Conservation (phyloP, 1,284 basidiomycete genomes). For the Pseudozyma flocculosa region DNA sequence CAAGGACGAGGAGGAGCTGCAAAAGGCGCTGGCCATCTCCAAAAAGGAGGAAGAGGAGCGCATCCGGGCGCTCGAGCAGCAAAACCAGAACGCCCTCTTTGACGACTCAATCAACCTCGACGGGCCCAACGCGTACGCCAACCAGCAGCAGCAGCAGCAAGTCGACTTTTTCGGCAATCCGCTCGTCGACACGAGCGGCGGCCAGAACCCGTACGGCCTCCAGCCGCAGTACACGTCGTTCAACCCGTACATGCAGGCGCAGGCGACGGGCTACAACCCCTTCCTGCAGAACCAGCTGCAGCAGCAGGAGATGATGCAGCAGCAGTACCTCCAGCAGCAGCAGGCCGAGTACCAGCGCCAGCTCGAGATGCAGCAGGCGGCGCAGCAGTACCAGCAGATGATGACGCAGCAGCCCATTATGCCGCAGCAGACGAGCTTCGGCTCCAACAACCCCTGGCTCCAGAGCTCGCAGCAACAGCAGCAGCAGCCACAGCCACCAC, state of each 20-base stretch:
- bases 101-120: constrained; percentile 65
- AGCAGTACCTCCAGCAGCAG: constrained; percentile 52
- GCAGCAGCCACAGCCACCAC: constrained; percentile 14
- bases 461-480: constrained; percentile 32
- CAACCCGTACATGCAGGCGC: constrained; percentile 63
- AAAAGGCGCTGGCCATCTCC: constrained; percentile 75
- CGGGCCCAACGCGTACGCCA: constrained; percentile 44
- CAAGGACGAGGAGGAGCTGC: constrained; percentile 70
- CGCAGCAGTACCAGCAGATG: constrained; percentile 58
- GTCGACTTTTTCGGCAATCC: constrained; percentile 51
- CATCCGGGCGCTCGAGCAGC: constrained; percentile 65
- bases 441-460: constrained; percentile 85
- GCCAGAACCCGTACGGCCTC: constrained; percentile 50
- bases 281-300: constrained; percentile 63
- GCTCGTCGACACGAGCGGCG: constrained; percentile 37
- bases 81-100: constrained; percentile 76
- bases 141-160: constrained; percentile 12
- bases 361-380: constrained; percentile 57
- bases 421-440: constrained; percentile 67
- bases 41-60: constrained; percentile 70
- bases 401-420: constrained; percentile 59
- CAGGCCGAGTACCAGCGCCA: constrained; percentile 58
- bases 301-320: constrained; percentile 71
- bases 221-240: constrained; percentile 63
- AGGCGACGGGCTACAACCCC: constrained; percentile 54